These are phyloP conservation scores for Zymoseptoria ardabiliae DNA, from an alignment of 2,329 filamentous ascomycete species.

Conservation along the genomic window DNA sequence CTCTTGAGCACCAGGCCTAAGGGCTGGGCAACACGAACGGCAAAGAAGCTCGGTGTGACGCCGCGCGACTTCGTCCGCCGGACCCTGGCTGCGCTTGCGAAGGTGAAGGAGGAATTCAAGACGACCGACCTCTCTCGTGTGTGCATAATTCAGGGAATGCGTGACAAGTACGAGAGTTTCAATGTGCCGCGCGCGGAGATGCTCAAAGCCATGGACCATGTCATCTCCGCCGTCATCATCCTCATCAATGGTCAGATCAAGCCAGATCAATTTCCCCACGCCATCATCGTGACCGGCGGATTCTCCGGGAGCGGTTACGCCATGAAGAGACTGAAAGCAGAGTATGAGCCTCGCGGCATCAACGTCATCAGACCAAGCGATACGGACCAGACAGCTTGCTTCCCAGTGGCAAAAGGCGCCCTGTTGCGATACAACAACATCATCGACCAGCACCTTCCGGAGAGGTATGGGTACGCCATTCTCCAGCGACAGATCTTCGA, in stretches of 20 bases:
- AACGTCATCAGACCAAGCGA: slow-evolving; percentile 4
- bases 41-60: background rate
- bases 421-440: slow-evolving; percentile 8
- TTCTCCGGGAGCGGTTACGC: slow-evolving; percentile 8
- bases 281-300: slow-evolving; percentile 9
- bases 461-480: slow-evolving; percentile 6
- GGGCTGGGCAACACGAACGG: background rate
- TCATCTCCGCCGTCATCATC: background rate
- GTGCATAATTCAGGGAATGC: background rate
- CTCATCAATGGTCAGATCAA: slow-evolving; percentile 1
- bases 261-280: background rate
- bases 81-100: slow-evolving; percentile 1
- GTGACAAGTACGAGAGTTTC: background rate
- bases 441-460: slow-evolving; percentile 1
- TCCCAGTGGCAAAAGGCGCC: slow-evolving; percentile 7
- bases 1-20: background rate
- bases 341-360: slow-evolving; percentile 2
- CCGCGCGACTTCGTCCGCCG: slow-evolving; percentile 7
- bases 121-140: background rate
- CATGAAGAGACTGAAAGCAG: slow-evolving; percentile 1
- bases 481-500: slow-evolving; percentile 4
- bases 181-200: background rate
- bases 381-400: background rate
- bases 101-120: slow-evolving; percentile 3
- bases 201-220: slow-evolving; percentile 2